phyloP scores from a whole-genome alignment of 2,329 filamentous ascomycete species.

The Tolypocladium cylindrosporum region DNA sequence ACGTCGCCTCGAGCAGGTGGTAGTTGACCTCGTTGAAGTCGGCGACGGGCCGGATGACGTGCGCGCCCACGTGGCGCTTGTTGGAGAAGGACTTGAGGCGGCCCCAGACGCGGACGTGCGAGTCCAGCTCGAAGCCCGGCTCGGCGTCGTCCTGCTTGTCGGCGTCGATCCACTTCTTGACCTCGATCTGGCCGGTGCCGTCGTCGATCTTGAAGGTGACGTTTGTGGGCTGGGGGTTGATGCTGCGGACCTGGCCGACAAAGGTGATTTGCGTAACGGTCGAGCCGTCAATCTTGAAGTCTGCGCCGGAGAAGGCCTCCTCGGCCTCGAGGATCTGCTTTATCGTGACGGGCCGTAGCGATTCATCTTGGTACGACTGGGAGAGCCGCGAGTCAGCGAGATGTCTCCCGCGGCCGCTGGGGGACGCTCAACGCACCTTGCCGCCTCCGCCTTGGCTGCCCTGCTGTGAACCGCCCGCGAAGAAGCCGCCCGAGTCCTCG shows the following conservation, averaged over 20 bases:
- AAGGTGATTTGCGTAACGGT: constrained; percentile 67
- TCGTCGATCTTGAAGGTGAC: constrained; percentile 91
- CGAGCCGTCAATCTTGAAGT: constrained; percentile 74
- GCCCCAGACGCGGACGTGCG: constrained; percentile 80
- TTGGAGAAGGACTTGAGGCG: constrained; percentile 75
- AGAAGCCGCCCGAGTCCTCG: constrained; percentile 53
- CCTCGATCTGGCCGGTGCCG: constrained; percentile 85
- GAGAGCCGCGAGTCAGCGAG: background rate
- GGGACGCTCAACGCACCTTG: constrained; percentile 25
- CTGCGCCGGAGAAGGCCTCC: constrained; percentile 59
- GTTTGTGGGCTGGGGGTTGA: constrained; percentile 81
- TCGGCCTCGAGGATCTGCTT: constrained; percentile 85
- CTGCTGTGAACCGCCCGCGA: constrained; percentile 48
- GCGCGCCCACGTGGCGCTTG: constrained; percentile 71
- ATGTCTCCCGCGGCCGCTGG: too few relatives aligned
- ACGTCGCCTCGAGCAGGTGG: constrained; percentile 82
- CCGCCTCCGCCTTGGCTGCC: constrained; percentile 41
- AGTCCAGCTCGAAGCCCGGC: constrained; percentile 55
- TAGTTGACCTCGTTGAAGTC: constrained; percentile 92
- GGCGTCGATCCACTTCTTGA: constrained; percentile 74
- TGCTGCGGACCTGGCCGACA: constrained; percentile 80
- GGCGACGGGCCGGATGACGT: constrained; percentile 67
- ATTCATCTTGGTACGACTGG: constrained; percentile 65
- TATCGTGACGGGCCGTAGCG: constrained; percentile 85
- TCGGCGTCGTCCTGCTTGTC: constrained; percentile 40